These are phyloP conservation scores for Zygosaccharomyces sapae DNA, from an alignment of 1,139 yeast species.

Conservation along the genomic window DNA sequence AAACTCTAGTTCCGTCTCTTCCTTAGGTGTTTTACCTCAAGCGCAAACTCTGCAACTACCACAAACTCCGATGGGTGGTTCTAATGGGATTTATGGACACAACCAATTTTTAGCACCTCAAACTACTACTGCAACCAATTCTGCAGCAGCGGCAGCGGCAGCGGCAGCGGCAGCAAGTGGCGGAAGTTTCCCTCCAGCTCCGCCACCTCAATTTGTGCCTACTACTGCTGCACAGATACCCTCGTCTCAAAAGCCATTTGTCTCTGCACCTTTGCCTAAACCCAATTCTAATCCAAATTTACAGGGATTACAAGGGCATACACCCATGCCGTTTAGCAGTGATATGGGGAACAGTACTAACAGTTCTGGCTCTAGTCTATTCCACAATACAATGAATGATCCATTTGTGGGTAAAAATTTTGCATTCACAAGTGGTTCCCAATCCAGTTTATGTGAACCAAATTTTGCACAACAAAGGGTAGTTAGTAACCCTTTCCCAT, in stretches of 20 bases:
- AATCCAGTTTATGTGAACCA: conserved; percentile 14
- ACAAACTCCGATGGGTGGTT: conserved; percentile 9
- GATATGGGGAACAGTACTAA: conserved; percentile 16
- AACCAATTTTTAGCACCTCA: conserved; percentile 5
- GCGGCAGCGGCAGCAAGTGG: conserved; percentile 10
- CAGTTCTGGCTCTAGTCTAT: conserved; percentile 20
- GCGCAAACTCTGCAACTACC: conserved; percentile 15
- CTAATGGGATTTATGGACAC: conserved; percentile 10
- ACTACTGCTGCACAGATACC: conserved; percentile 9
- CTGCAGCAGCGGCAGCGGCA: neutral
- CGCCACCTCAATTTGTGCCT: conserved; percentile 8
- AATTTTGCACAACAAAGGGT: conserved; percentile 21
- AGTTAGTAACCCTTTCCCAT: conserved; percentile 23
- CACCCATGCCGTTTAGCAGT: conserved; percentile 10
- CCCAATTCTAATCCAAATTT: conserved; percentile 16
- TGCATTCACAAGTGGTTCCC: conserved; percentile 19
- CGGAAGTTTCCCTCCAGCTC: conserved; percentile 14
- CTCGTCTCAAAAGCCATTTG: conserved; percentile 13
- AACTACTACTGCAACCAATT: neutral
- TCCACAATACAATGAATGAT: conserved; percentile 14
- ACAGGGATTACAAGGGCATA: conserved; percentile 12
- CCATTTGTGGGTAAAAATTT: conserved; percentile 15
- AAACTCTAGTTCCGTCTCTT: conserved; percentile 34
- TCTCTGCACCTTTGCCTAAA: conserved; percentile 14
- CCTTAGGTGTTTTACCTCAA: conserved; percentile 13